Conservation (phyloP, 148 eudicot species). For the Fagopyrum tataricum region DNA sequence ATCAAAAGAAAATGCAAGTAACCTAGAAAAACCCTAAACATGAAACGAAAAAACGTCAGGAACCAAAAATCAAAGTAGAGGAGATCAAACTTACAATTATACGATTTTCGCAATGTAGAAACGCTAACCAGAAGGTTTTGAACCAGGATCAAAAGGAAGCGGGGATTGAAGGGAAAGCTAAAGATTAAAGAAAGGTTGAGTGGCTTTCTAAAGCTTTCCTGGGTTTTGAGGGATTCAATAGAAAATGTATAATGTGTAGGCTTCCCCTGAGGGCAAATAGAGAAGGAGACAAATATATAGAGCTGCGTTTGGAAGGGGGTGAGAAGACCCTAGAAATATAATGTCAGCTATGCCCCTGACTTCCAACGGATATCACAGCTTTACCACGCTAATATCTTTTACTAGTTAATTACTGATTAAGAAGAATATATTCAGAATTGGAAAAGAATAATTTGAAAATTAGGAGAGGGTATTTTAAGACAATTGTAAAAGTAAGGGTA, state of each 20-base stretch:
- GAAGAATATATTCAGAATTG: too few relatives aligned
- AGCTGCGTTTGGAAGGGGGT: neutral
- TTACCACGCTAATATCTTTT: too few relatives aligned
- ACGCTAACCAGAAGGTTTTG: neutral
- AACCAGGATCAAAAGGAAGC: neutral
- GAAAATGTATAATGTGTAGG: neutral
- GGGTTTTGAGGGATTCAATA: neutral
- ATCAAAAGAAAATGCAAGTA: neutral
- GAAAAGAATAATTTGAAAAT: too few relatives aligned
- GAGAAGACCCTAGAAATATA: neutral
- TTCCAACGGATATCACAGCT: neutral
- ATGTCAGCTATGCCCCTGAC: neutral
- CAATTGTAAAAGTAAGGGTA: too few relatives aligned
- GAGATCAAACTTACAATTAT: conserved; percentile 4
- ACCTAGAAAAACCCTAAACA: neutral
- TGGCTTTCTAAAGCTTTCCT: neutral
- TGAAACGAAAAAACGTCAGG: neutral
- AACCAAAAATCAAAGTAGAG: neutral
- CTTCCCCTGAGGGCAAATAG: neutral
- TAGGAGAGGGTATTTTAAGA: too few relatives aligned
- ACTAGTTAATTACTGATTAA: too few relatives aligned
- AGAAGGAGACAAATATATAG: neutral
- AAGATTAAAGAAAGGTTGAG: neutral
- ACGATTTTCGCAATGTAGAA: neutral
- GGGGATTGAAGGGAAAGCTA: conserved; percentile 2